Base-by-base conservation (phyloP, 1,284 basidiomycete species). In the Phellopilus nigrolimitatus region DNA sequence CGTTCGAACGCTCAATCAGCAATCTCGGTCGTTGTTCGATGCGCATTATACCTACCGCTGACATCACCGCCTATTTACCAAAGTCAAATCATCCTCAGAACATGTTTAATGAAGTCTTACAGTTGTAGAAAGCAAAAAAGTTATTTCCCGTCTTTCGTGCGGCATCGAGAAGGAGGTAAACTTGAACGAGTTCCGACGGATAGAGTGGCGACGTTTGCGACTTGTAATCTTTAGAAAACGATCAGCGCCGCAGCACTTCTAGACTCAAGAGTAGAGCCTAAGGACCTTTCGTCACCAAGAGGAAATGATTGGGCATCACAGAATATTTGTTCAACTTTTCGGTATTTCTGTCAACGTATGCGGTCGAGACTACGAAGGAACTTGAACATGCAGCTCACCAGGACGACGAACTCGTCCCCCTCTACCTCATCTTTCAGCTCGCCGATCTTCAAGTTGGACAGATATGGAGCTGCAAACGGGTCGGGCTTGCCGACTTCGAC, bases 101-200 rank as follows among this genome's bases (percentile, higher is more conserved):
- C 28, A 37, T 15, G 13, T 21, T 3, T 5, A 15, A 7, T 4
- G 6, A 13, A 12, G 9, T 54, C 70, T 34, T 49, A 85, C 88
- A 91, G 57, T 95, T 95, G 67, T 91, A 95, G 68, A 94, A 94
- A 0, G 86, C 88, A 52, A 94, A 79, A 53, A 85, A 72, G 30
- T 69, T 73, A 44, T 70, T 74, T 7, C 78, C 78, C 2, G 72
- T 71, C 61, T 80, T 79, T 33, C 75, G 75, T 12, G 83, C 88
- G 2, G 89, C 84, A 4, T 76, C 66, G 1, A 95, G 71, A 33
- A 94, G 68, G 8, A 72, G 64, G 66, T 92, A 91, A 1, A 80
- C 73, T 56, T 84, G 79, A 1, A 86, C 79, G 3, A 95, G 75
- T 63, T 95, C 89, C 12, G 76, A 64, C 0, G 92, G 91, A 48